These are phyloP conservation scores for Claviceps pusilla DNA, from an alignment of 2,329 filamentous ascomycete genomes.

Conservation along the genomic window DNA sequence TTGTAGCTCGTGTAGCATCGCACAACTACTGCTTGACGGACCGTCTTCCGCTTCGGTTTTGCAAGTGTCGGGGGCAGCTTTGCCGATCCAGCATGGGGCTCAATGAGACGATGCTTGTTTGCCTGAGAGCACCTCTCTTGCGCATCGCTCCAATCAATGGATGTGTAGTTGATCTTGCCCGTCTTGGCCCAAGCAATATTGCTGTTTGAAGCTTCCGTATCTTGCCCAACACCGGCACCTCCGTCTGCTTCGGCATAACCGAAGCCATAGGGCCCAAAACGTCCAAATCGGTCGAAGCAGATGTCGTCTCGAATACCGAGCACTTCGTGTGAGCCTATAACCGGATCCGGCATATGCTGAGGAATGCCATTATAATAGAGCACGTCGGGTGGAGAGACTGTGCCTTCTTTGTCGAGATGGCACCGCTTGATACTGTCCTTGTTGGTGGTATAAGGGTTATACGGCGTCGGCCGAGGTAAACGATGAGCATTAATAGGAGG, in stretches of 20 bases:
- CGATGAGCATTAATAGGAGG: slow-evolving; percentile 18
- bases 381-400: slow-evolving; percentile 42
- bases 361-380: slow-evolving; percentile 58
- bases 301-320: slow-evolving; percentile 62
- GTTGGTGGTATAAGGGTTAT: slow-evolving; percentile 51
- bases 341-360: slow-evolving; percentile 61
- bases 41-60: slow-evolving; percentile 21
- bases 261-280: slow-evolving; percentile 70
- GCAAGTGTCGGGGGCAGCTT: slow-evolving; percentile 14
- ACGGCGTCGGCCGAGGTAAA: slow-evolving; percentile 34
- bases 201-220: slow-evolving; percentile 55
- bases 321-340: slow-evolving; percentile 60
- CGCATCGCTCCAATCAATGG: slow-evolving; percentile 39
- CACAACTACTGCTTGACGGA: slow-evolving; percentile 60
- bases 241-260: slow-evolving; percentile 65
- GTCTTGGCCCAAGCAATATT: slow-evolving; percentile 40
- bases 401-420: slow-evolving; percentile 46
- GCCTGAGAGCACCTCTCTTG: slow-evolving; percentile 38
- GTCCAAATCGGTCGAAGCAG: slow-evolving; percentile 77
- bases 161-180: slow-evolving; percentile 40
- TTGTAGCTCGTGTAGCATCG: slow-evolving; percentile 67
- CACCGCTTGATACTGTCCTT: slow-evolving; percentile 43
- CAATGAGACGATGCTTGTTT: slow-evolving; percentile 48
- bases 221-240: slow-evolving; percentile 55
- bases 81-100: slow-evolving; percentile 24